Percentiles rank a stretch among this genome's conserved stretches.
These are phyloP conservation scores for Shiraia sp. DNA, from an alignment of 2,329 filamentous ascomycete species.

Conservation along the genomic window DNA sequence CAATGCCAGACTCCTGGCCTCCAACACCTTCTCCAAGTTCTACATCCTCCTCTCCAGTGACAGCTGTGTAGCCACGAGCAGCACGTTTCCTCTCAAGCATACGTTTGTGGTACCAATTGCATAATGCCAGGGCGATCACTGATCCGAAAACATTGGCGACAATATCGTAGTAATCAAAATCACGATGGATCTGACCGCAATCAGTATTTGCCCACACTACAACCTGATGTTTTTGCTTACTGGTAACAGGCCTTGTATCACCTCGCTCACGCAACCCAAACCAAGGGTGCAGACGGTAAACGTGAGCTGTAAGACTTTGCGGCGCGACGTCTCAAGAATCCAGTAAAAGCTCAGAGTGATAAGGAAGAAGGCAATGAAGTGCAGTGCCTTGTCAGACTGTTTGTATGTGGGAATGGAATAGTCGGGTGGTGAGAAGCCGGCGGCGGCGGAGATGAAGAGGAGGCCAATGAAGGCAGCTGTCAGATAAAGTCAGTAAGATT, in stretches of 20 bases:
- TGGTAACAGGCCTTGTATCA: conserved; percentile 73
- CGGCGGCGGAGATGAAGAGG: conserved; percentile 67
- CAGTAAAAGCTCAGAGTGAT: conserved; percentile 92
- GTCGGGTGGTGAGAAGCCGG: conserved; percentile 66
- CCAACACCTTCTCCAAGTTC: conserved; percentile 70
- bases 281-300: conserved; percentile 75
- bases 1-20: conserved; percentile 68
- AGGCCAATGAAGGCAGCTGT: conserved; percentile 60
- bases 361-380: conserved; percentile 85
- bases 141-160: conserved; percentile 85
- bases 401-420: conserved; percentile 65
- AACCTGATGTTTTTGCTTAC: conserved; percentile 31
- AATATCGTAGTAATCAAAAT: conserved; percentile 81
- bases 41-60: conserved; percentile 70
- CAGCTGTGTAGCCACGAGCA: conserved; percentile 70
- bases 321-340: conserved; percentile 88
- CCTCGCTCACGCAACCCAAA: conserved; percentile 74
- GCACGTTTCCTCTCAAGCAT: conserved; percentile 88
- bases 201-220: conserved; percentile 9
- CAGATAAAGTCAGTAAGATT: conserved; percentile 12
- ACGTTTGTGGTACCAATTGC: conserved; percentile 90
- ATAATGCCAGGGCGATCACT: conserved; percentile 70
- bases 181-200: conserved; percentile 48
- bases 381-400: conserved; percentile 79
- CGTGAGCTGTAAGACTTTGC: conserved; percentile 82